A percentile compares a stretch with the other conserved stretches of the same genome.
These are phyloP conservation scores for Verticillium nonalfalfae DNA, from an alignment of 2,329 filamentous ascomycete species.

Conservation along the genomic window DNA sequence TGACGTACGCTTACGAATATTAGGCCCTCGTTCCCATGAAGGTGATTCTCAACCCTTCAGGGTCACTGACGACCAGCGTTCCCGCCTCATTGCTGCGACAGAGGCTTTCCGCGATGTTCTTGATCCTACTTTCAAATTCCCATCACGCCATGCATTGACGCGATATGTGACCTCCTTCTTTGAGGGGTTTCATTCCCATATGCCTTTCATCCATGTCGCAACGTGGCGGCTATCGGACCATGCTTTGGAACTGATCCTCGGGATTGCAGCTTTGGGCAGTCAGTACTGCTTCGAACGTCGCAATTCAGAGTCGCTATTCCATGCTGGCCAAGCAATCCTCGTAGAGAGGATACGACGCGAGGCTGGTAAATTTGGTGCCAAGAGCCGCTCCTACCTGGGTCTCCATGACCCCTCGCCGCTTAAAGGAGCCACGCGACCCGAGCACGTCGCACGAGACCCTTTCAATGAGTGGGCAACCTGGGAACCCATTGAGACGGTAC, in stretches of 20 bases:
- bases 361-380: constrained; percentile 15
- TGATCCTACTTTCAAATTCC: constrained; percentile 21
- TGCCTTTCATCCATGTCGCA: constrained; percentile 28
- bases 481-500: constrained; percentile 24
- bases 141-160: constrained; percentile 27
- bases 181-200: constrained; percentile 28
- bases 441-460: neutral
- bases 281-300: constrained; percentile 31
- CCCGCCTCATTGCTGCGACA: constrained; percentile 15
- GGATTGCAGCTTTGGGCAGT: constrained; percentile 24
- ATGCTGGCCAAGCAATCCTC: constrained; percentile 22
- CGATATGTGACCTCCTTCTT: constrained; percentile 28
- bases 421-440: neutral
- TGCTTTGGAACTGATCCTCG: constrained; percentile 24
- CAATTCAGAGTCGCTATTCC: constrained; percentile 25
- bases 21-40: constrained; percentile 11
- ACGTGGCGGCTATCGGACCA: constrained; percentile 24
- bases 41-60: constrained; percentile 13
- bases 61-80: constrained; percentile 26
- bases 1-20: neutral
- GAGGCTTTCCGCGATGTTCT: constrained; percentile 21
- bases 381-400: constrained; percentile 16
- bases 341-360: constrained; percentile 20
- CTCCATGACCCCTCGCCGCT: constrained; percentile 7
- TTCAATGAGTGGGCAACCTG: constrained; percentile 13